phyloP scores from a whole-genome alignment of 805 yeast species.

The Candida multigemmis region DNA sequence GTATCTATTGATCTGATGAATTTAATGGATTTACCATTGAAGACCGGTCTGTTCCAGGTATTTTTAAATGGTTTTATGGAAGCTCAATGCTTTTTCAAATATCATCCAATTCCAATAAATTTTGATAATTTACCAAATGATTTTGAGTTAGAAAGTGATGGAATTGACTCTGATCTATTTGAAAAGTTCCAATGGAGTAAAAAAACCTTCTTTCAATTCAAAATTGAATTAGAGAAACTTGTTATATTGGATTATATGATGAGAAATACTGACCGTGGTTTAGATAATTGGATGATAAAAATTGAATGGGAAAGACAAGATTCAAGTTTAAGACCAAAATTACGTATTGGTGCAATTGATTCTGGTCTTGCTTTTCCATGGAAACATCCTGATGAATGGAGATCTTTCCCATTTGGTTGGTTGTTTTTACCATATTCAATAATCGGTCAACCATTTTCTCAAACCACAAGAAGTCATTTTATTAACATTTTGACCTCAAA shows the following conservation, averaged over 20 bases:
- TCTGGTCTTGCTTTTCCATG: constrained; percentile 71
- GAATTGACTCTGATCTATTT: constrained; percentile 4
- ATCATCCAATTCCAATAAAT: constrained; percentile 29
- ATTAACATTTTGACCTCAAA: constrained; percentile 50
- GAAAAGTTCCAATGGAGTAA: constrained; percentile 45
- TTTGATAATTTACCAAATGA: constrained; percentile 29
- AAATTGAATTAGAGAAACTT: constrained; percentile 56
- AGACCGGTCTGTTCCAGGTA: constrained; percentile 61
- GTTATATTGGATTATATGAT: constrained; percentile 65
- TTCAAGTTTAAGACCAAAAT: constrained; percentile 17
- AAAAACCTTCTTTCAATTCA: constrained; percentile 38
- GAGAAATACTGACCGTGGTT: constrained; percentile 67
- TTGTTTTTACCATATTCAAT: constrained; percentile 53
- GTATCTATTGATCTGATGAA: too few species aligned
- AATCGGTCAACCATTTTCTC: constrained; percentile 61
- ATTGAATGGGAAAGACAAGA: constrained; percentile 31
- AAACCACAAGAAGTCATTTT: constrained; percentile 44
- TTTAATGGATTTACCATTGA: too few species aligned
- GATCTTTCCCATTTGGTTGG: constrained; percentile 78
- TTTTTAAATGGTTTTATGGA: constrained; percentile 50
- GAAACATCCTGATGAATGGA: constrained; percentile 79
- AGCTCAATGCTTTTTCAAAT: constrained; percentile 50
- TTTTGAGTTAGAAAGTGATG: constrained; percentile 7
- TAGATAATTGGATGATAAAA: constrained; percentile 73
- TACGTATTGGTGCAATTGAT: constrained; percentile 65